Evolutionary conservation across 176 grass and related monocot genomes (phyloP).

Genomic region (Guadua angustifolia): DNA sequence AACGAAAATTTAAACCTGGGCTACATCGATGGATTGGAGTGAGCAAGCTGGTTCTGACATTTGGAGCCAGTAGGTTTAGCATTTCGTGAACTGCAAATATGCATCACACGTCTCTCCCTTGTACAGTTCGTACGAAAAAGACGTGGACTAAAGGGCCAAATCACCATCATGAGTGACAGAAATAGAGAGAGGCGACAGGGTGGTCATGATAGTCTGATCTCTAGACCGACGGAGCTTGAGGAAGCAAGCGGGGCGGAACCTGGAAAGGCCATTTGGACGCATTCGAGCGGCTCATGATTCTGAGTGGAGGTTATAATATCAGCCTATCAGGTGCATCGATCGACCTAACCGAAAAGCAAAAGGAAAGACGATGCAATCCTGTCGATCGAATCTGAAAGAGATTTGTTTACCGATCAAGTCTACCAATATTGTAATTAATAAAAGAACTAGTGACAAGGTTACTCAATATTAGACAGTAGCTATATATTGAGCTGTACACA

Average conservation of each 20-base stretch:
- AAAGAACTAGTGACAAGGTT: too few species aligned
- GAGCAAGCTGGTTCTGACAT: neutral
- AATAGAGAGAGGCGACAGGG: slow-evolving; percentile 2
- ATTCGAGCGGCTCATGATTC: slow-evolving; percentile 55
- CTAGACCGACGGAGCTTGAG: slow-evolving; percentile 43
- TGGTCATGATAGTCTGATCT: slow-evolving; percentile 50
- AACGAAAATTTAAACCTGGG: neutral
- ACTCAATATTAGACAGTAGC: too few species aligned
- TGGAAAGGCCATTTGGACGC: slow-evolving; percentile 54
- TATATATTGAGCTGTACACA: too few species aligned
- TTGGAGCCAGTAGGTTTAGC: neutral
- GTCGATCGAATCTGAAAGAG: neutral
- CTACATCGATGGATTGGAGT: neutral
- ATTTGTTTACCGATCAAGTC: neutral
- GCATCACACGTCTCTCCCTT: neutral
- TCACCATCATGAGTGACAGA: slow-evolving; percentile 30
- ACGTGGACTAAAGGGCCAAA: slow-evolving; percentile 32
- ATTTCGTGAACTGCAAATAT: neutral
- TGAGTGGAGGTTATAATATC: neutral
- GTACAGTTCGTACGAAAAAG: neutral
- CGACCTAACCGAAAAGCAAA: slow-evolving; percentile 13
- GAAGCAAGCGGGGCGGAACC: slow-evolving; percentile 27
- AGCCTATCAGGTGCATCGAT: slow-evolving; percentile 19
- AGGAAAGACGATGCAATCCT: neutral
- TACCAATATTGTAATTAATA: too few species aligned